A percentile compares a stretch with the other conserved stretches of the same genome.
phyloP scores from a whole-genome alignment of 352 stramenopile species.

The Globisporangium paddicum region DNA sequence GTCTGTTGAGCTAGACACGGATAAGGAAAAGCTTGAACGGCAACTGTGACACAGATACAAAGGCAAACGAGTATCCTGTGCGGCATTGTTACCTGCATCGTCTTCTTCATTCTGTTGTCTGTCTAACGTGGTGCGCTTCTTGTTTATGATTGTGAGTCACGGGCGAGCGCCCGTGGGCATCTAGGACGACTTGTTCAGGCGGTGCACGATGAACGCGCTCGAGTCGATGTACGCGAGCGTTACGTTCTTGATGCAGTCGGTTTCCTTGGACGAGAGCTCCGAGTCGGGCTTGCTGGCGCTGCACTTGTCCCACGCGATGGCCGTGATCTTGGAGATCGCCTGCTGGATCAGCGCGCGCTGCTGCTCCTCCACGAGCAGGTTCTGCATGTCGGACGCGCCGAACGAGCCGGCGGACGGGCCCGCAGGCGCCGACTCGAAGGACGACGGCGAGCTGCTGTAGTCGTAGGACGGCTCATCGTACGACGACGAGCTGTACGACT shows the following conservation, averaged over 20 bases:
- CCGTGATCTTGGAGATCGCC: constrained; percentile 87
- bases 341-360: constrained; percentile 84
- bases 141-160: constrained; percentile 7
- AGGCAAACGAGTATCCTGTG: not conserved
- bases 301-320: constrained; percentile 88
- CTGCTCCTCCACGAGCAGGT: constrained; percentile 85
- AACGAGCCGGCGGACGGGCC: constrained; percentile 24
- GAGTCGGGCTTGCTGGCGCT: constrained; percentile 78
- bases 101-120: constrained; percentile 30
- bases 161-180: no score
- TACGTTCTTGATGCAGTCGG: constrained; percentile 87
- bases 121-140: constrained; percentile 11
- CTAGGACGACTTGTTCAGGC: constrained; percentile 68
- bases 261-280: constrained; percentile 76
- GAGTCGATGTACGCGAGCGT: constrained; percentile 85
- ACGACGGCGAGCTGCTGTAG: constrained; percentile 44
- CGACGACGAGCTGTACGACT: constrained; percentile 33
- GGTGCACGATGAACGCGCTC: constrained; percentile 82
- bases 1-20: no score
- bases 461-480: constrained; percentile 80
- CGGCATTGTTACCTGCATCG: constrained; percentile 12
- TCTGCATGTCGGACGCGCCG: constrained; percentile 65
- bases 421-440: constrained; percentile 30
- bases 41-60: not conserved
- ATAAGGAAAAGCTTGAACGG: not conserved